Base-by-base conservation (phyloP, 2,329 filamentous ascomycete genomes). In the Trichoderma atroviride region DNA sequence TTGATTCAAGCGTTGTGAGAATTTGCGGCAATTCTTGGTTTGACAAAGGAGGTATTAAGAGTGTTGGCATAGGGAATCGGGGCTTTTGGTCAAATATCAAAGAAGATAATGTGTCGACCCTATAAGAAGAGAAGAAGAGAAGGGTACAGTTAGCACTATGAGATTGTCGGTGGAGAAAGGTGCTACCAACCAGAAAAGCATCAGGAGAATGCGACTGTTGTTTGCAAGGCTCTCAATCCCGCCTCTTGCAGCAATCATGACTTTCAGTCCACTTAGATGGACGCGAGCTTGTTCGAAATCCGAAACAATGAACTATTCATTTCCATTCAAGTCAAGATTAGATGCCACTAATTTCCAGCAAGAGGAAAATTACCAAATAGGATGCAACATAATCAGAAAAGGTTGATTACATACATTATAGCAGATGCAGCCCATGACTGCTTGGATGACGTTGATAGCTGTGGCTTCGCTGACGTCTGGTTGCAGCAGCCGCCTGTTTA, bases 361-460 rank as follows among this genome's bases (percentile, higher is more conserved):
- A 43, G 19, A 1, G 19, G n/a, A 19, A 43, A n/a, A 5, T 1
- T 9, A n/a, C n/a, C 19, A 43, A n/a, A n/a, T 6, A 0, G 3
- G 7, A n/a, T n/a, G 16, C 14, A 14, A 35, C 1, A n/a, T 9
- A 50, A 47, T 10, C 2, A 50, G 22, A 22, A 11, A 53, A 43
- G 19, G 13, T 1, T 22, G 19, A 4, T n/a, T 5, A 3, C 65
- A 9, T 62, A 68, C 66, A 19, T 68, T 68, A 16, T 68, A 68
- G 47, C 66, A 68, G 50, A 68, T 68, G 47, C 66, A 68, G 13
- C 66, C 66, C 43, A 68, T 55, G 4, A 68, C 57, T 19, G 29
- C 57, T 4, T 58, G 66, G 11, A 68, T 27, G 4, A 68, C 66
- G 7, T 62, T 62, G 31, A 47, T 31, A 1, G 57, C 66, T 7